A percentile compares a stretch with the other conserved stretches of the same genome.
phyloP scores from a whole-genome alignment of 176 grass and related monocot genomes.

The Neostapfia colusana region DNA sequence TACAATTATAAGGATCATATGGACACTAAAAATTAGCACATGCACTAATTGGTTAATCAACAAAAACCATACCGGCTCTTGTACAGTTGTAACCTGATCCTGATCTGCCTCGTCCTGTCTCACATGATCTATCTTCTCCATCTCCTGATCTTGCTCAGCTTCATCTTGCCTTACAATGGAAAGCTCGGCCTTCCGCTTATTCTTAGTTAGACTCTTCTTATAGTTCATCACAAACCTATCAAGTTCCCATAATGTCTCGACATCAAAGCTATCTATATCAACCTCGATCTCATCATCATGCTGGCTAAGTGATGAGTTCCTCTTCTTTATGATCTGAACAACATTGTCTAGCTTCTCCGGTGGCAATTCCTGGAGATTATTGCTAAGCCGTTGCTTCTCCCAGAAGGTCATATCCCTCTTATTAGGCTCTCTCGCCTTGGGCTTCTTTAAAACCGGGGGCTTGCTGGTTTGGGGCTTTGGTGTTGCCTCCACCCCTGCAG shows the following conservation, averaged over 20 bases:
- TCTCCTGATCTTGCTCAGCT: slow-evolving; percentile 33
- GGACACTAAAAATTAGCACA: slow-evolving; percentile 4
- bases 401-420: slow-evolving; percentile 91
- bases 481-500: slow-evolving; percentile 42
- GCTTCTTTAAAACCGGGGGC: slow-evolving; percentile 69
- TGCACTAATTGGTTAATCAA: not conserved
- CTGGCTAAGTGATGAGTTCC: slow-evolving; percentile 65
- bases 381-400: slow-evolving; percentile 57
- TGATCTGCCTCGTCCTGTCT: slow-evolving; percentile 45
- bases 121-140: slow-evolving; percentile 43
- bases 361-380: slow-evolving; percentile 56
- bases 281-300: slow-evolving; percentile 91
- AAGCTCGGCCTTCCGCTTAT: slow-evolving; percentile 75
- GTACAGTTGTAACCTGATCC: slow-evolving; percentile 35
- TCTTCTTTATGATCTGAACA: slow-evolving; percentile 86
- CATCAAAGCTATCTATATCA: slow-evolving; percentile 88
- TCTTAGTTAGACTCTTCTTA: slow-evolving; percentile 73
- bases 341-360: slow-evolving; percentile 77
- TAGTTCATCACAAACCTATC: slow-evolving; percentile 83
- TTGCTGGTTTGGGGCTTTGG: slow-evolving; percentile 48
- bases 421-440: slow-evolving; percentile 75
- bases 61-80: slow-evolving; percentile 52
- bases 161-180: slow-evolving; percentile 51
- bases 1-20: slow-evolving; percentile 28
- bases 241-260: slow-evolving; percentile 82